Base-by-base conservation (phyloP, 2,329 filamentous ascomycete genomes). In the Blastomyces percursus region DNA sequence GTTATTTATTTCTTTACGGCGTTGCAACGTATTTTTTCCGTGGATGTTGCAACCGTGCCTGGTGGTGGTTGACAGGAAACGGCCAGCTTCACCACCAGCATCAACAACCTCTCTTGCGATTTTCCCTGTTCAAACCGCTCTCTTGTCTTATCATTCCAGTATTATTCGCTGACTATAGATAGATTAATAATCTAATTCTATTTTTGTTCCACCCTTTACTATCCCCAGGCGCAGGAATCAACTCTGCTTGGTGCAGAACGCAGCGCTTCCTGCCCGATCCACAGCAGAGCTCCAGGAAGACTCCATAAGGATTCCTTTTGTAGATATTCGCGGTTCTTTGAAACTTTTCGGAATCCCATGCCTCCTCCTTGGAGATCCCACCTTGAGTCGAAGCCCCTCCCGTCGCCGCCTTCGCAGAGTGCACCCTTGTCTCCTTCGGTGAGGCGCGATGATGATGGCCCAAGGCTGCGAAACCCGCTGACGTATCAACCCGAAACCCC, bases 371-470 rank as follows among this genome's bases (percentile, higher is more conserved):
- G 54, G 54, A 27, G 12, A 40, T 57, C 21, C 35, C 3, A 38
- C 32, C 35, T 42, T 27, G 54, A 57, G 54, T 57, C 54, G 35
- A 57, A 57, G 19, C 54, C 35, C n/a, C 54, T 57, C 21, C n/a
- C 54, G 5, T 57, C 54, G 21, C 30, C 32, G 54, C 35, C 35
- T 57, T 27, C 32, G 30, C 19, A 27, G 12, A 42, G 54, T 24
- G 11, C n/a, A 24, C 16, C 54, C n/a, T 57, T n/a, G 12, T 57
- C 54, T 42, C 54, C 35, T 8, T 57, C 52, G 30, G 40, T 42
- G 54, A 38, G 30, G 12, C 40, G 30, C 7, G 27, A 48, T 59
- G 27, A 35, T 48, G 16, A 35, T 21, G 21, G 38, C 55, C 14
- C 21, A 19, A 46, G 24, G 5, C 57, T 24, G 32, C 40, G 11